Evolutionary conservation across 768 basidiomycete species (phyloP), one percentile per base, ranked within the genome.

Genomic region (Boletus bicolor): DNA sequence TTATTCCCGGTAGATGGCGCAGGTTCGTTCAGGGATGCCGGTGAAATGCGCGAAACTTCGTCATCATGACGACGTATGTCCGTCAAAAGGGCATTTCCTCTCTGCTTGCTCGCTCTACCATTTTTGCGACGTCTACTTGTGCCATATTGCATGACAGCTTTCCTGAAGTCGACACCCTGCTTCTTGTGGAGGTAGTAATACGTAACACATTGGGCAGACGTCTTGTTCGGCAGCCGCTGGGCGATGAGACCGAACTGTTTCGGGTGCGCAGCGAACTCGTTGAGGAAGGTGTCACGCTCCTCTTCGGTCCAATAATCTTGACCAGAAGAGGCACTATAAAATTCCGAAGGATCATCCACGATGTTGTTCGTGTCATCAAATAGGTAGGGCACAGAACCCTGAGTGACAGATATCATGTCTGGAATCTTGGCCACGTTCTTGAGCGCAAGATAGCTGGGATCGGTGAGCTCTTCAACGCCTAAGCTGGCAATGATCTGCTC

Each of bases 161-260:
- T 83, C 53, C 90, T 83, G 73, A 93, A 95, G 72, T 94, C 88
- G 66, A 94, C 91, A 37, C 80, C 72, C 63, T 80, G 81, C 74
- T 93, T 93, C 80, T 98, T 98, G 75, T 94, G 91, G 49, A 96
- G 76, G 71, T 98, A 98, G 73, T 98, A 98, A 73, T 85, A 96
- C 47, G 87, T 82, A 44, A 98, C 90, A 67, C 94, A 97, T 78
- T 97, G 90, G 0, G 86, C 78, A 1, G 91, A 76, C 2, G 91
- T 87, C 79, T 97, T 98, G 77, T 91, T 80, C 5, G 88, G 83
- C 12, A 98, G 73, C 60, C 76, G 82, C 24, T 84, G 80, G 0
- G 95, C 86, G 55, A 98, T 94, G 65, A 87, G 79, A n/a, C 93
- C 95, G 64, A 98, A 98, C 68, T 98, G 95, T 68, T 98, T 98